Evolutionary conservation across 2,329 filamentous ascomycete genomes (phyloP), one percentile per base, ranked within the genome.

Genomic region (Aspergillus versicolor): DNA sequence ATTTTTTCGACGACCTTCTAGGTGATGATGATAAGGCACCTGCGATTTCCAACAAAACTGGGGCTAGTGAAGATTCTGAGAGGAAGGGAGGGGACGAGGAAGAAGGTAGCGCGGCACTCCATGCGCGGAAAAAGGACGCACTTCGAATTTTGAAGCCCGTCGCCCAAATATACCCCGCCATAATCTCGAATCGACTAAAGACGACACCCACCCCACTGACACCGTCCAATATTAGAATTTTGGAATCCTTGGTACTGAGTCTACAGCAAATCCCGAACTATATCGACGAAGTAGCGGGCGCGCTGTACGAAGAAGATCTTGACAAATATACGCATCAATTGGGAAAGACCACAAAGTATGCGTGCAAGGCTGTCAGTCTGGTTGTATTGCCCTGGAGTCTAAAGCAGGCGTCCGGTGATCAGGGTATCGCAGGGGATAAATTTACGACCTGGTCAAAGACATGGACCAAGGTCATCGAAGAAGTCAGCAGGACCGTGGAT

Each of bases 401-500:
- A 17, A 82, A 88, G 43, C 78, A 79, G 0, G 73, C 77, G 1
- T 79, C 83, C 24, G 88, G 89, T 44, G 85, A 50, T 6, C 64
- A 70, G 73, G 6, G 75, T 75, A 82, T 81, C 0, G 80, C 82
- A 0, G 80, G 87, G 47, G 92, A 96, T 66, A 90, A 88, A 66
- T 96, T 95, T 68, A 88, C 87, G 0, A 79, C 83, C 15, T 96
- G 92, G 92, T 85, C 82, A n/a, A 79, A 77, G 48, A 84, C 82
- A 50, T 86, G 82, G 82, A 58, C 72, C 38, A 74, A 72, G 46
- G 77, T 79, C 22, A 63, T 81, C 54, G 72, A 76, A 21, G 73
- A 76, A 59, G 70, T 77, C 32, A 67, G 66, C 63, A 74, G 70
- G 59, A 62, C 70, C 34, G 57, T 68, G 48, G 56, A 61, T 40